phyloP scores from a whole-genome alignment of 306 rosid species.

The Luffa acutangula region DNA sequence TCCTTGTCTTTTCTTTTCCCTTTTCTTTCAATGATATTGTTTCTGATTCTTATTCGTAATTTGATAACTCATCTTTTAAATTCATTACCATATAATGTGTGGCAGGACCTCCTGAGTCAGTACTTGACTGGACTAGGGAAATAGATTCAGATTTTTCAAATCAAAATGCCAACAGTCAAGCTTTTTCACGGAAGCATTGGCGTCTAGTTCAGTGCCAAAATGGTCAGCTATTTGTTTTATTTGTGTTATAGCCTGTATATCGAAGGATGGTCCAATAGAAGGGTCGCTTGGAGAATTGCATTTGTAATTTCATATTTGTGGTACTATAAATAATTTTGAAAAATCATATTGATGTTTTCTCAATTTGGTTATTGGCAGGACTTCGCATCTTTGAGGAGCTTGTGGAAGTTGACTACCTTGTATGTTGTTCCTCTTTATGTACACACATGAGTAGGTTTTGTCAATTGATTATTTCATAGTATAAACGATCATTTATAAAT shows the following conservation, averaged over 20 bases:
- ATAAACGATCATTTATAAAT: conserved; percentile 18
- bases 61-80: neutral
- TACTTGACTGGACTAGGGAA: conserved; percentile 89
- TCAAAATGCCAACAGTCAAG: conserved; percentile 74
- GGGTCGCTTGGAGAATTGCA: conserved; percentile 13
- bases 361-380: conserved; percentile 41
- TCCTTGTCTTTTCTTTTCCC: conserved; percentile 14
- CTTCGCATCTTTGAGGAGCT: conserved; percentile 94
- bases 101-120: conserved; percentile 86
- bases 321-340: conserved; percentile 15
- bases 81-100: conserved; percentile 6
- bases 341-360: conserved; percentile 11
- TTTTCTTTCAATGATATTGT: neutral
- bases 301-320: neutral
- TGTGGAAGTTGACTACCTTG: conserved; percentile 96
- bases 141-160: conserved; percentile 67
- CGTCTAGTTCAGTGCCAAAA: conserved; percentile 95
- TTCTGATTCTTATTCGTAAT: neutral
- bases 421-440: conserved; percentile 28
- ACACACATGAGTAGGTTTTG: conserved; percentile 13
- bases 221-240: conserved; percentile 27
- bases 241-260: conserved; percentile 11
- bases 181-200: conserved; percentile 93
- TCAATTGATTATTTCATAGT: conserved; percentile 13
- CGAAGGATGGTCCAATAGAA: conserved; percentile 8